Conservation (phyloP, 495 filamentous ascomycete genomes). For the Xylaria sp. region DNA sequence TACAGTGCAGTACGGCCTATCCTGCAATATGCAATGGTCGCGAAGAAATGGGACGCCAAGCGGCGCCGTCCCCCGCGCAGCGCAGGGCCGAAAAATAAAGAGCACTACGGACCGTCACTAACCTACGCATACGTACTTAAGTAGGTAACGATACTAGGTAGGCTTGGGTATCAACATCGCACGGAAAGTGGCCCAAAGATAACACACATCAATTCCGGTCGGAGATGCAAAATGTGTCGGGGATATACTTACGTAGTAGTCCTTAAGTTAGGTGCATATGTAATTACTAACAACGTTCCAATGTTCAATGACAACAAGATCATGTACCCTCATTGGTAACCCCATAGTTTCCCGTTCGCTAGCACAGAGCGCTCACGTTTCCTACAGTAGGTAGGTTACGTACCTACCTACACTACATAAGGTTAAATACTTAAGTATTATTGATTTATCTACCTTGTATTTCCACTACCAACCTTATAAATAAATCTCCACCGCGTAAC, state of each 20-base stretch:
- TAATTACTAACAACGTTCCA: too few species aligned
- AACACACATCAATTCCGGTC: background rate
- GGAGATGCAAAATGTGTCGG: background rate
- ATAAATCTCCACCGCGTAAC: background rate
- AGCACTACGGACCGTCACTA: background rate
- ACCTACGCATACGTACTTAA: too few species aligned
- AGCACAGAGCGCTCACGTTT: background rate
- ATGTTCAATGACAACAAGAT: too few species aligned
- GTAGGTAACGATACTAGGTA: too few species aligned
- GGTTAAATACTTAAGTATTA: too few species aligned
- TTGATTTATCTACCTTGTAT: too few species aligned
- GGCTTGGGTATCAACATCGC: background rate
- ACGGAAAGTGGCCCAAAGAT: background rate
- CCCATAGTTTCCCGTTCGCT: background rate
- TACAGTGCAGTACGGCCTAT: background rate
- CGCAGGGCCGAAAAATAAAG: constrained; percentile 2
- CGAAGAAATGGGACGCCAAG: constrained; percentile 11
- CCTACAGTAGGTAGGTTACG: background rate
- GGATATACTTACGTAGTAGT: too few species aligned
- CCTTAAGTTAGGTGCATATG: too few species aligned
- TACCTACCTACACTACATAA: too few species aligned
- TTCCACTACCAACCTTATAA: background rate
- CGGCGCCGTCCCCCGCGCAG: constrained; percentile 5
- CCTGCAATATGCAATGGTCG: constrained; percentile 1
- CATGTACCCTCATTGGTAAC: background rate